Base-by-base conservation (phyloP, 1,284 basidiomycete genomes). In the Rhodotorula sp. region DNA sequence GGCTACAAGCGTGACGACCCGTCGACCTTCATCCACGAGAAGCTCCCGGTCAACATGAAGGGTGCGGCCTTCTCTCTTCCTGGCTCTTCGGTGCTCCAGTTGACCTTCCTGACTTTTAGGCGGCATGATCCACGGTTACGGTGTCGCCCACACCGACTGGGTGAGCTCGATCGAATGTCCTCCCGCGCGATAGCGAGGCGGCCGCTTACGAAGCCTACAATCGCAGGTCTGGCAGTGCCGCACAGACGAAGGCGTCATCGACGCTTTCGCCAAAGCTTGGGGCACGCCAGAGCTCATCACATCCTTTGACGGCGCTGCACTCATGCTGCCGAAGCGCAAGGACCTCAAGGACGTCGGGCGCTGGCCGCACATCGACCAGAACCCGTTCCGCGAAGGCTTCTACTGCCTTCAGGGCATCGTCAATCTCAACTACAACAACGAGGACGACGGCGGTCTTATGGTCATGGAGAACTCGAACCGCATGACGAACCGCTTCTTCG, bases 401-500 rank as follows among this genome's bases (percentile, higher is more conserved):
- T 64, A 44, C 62, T 56, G 50, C 46, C 54, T 55, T 12, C 19
- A 54, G 70, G 83, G 83, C 27, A 81, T 83, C 64, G 78, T 80
- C 49, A 82, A 83, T 71, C 77, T 82, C 41, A 70, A 70, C 56
- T 58, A 77, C 52, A 83, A 83, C 73, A 82, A 82, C 2, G 78
- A 79, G 7, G 65, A 80, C 59, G 83, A 84, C 61, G 83, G 83
- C 53, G 82, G 82, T 27, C 78, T 84, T 14, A 80, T 81, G 78
- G 80, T 84, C 46, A 78, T 82, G 67, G 77, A 80, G 64, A 80
- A 80, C 27, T 79, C 78, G 12, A 75, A 79, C 54, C 65, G 74
- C 10, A 72, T 82, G 1, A 81, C 80, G 60, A 77, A 76, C 62
- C 74, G 82, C 70, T 81, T 79, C 74, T 81, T 82, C 67, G 76